phyloP scores from a whole-genome alignment of 495 filamentous ascomycete genomes.

The Xylaria castorea region DNA sequence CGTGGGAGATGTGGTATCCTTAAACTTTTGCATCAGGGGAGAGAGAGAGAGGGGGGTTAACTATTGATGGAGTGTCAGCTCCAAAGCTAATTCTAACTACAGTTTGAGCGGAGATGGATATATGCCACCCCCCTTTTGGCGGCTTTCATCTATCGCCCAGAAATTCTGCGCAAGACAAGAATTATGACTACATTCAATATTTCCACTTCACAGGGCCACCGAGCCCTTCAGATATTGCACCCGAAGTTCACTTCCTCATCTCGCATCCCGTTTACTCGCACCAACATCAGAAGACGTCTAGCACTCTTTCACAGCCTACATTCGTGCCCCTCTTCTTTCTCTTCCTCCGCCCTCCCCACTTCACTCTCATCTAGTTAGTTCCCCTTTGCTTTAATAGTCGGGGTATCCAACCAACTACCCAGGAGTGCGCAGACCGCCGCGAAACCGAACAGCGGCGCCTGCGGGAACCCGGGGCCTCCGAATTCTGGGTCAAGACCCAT shows the following conservation, averaged over 20 bases:
- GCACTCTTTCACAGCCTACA: neutral
- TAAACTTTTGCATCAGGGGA: no score
- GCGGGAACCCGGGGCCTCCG: slow-evolving; percentile 55
- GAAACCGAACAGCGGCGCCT: slow-evolving; percentile 47
- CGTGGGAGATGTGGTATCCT: no score
- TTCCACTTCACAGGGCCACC: neutral
- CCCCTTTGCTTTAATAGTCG: neutral
- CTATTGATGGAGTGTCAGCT: neutral
- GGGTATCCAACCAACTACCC: slow-evolving; percentile 44
- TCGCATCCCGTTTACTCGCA: neutral
- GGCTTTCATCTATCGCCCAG: neutral
- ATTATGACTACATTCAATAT: neutral
- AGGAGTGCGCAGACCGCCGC: slow-evolving; percentile 36
- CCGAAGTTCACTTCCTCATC: neutral
- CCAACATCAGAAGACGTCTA: neutral
- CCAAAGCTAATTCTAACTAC: neutral
- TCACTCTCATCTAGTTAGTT: neutral
- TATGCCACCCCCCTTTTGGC: neutral
- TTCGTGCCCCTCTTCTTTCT: neutral
- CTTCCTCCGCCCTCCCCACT: neutral
- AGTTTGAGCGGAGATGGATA: neutral
- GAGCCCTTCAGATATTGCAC: neutral
- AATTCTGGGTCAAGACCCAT: slow-evolving; percentile 63
- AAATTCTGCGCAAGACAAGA: neutral
- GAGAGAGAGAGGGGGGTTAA: no score